Evolutionary conservation across 345 rosid species (phyloP).

Genomic region (Boechera stricta): DNA sequence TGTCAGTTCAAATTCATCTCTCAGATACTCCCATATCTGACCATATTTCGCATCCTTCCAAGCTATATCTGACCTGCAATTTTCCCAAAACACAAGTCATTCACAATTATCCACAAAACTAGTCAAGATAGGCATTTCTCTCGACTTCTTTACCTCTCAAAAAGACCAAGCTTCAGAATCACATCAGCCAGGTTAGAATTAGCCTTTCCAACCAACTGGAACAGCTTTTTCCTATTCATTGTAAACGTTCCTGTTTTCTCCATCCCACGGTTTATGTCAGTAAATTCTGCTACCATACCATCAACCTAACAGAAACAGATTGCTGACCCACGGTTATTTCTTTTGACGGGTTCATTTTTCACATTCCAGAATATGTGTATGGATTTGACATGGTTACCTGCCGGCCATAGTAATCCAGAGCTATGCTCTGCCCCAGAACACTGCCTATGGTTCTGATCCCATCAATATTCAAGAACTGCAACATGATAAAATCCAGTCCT

Average conservation of each 20-base stretch:
- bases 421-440: conserved; percentile 97
- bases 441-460: conserved; percentile 93
- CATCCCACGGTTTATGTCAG: conserved; percentile 95
- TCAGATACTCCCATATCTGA: conserved; percentile 91
- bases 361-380: conserved; percentile 17
- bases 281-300: conserved; percentile 96
- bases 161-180: conserved; percentile 93
- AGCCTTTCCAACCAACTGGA: conserved; percentile 96
- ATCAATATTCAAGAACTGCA: conserved; percentile 85
- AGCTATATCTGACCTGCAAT: conserved; percentile 88
- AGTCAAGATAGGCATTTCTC: conserved; percentile 2
- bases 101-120: conserved; percentile 9
- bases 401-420: conserved; percentile 94
- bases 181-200: conserved; percentile 96
- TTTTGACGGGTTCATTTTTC: background rate
- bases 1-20: conserved; percentile 92
- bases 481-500: conserved; percentile 85
- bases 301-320: conserved; percentile 67
- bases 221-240: conserved; percentile 93
- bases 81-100: conserved; percentile 13
- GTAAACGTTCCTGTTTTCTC: conserved; percentile 95
- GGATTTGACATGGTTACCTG: conserved; percentile 63
- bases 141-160: conserved; percentile 73
- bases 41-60: conserved; percentile 98
- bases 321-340: background rate